These are phyloP conservation scores for Chaetoscypha palmicola DNA, from an alignment of 2,329 filamentous ascomycete species.

Conservation along the genomic window DNA sequence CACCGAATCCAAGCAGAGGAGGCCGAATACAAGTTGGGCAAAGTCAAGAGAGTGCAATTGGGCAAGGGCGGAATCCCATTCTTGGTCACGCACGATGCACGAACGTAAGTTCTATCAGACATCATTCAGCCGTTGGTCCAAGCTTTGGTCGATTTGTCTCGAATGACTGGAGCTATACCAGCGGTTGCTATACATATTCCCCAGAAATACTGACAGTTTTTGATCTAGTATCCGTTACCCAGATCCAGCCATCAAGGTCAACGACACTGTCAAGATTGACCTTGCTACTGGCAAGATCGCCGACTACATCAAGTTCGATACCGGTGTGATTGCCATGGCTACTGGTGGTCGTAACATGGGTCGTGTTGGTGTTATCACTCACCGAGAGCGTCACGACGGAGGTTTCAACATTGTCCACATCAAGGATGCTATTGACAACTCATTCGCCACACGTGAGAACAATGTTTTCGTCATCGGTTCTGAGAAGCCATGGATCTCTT, in stretches of 20 bases:
- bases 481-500: slow-evolving; percentile 98
- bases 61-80: slow-evolving; percentile 99
- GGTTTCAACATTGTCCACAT: slow-evolving; percentile 99
- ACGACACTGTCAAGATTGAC: slow-evolving; percentile 99
- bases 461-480: slow-evolving; percentile 99
- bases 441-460: slow-evolving; percentile 96
- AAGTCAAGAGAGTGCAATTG: slow-evolving; percentile 99
- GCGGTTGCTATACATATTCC: slow-evolving; percentile 29
- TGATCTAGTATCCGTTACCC: slow-evolving; percentile 89
- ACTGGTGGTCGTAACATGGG: slow-evolving; percentile 99
- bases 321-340: slow-evolving; percentile 94
- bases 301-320: slow-evolving; percentile 99
- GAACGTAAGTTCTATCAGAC: slow-evolving; percentile 98
- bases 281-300: slow-evolving; percentile 93
- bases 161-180: slow-evolving; percentile 29
- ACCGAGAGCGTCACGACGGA: slow-evolving; percentile 99
- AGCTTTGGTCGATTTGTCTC: slow-evolving; percentile 70
- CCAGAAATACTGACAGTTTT: slow-evolving; percentile 29
- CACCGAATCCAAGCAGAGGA: slow-evolving; percentile 98
- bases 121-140: slow-evolving; percentile 99
- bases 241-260: slow-evolving; percentile 97
- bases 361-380: slow-evolving; percentile 99
- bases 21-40: slow-evolving; percentile 99
- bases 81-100: slow-evolving; percentile 99
- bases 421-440: slow-evolving; percentile 99